Base-by-base conservation (phyloP, 495 filamentous ascomycete species). In the Parachaetomium inaequale region DNA sequence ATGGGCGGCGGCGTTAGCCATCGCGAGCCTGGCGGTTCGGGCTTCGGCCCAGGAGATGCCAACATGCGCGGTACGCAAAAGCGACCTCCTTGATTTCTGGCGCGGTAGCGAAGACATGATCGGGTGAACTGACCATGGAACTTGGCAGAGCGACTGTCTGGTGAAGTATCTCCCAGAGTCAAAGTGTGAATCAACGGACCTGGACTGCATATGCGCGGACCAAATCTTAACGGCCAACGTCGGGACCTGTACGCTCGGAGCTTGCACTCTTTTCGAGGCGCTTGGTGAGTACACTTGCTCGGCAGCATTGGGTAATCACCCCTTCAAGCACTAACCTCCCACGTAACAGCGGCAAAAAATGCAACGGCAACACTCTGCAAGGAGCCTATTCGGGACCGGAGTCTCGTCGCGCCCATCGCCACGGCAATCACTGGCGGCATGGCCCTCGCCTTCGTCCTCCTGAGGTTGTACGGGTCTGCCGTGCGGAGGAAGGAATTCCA, bases 301-400 rank as follows among this genome's bases (percentile, higher is more conserved):
- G 4, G 8, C 31, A 4, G 4, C 31, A 4, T n/a, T n/a, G n/a
- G n/a, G n/a, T n/a, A n/a, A n/a, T n/a, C n/a, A n/a, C n/a, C n/a
- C n/a, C 19, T 43, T 43, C 38, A 21, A 17, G 19, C n/a, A 17
- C 40, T 43, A 8, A 43, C 40, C 40, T 51, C 47, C 1, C 1
- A 0, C 17, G 0, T 5, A 23, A 51, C 28, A 51, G 47, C 28
- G n/a, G 47, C 47, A 2, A 31, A 51, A 19, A 51, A 51, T 14
- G 47, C 47, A n/a, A 51, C 47, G 15, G 47, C 47, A 32, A 51
- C 47, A 7, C 25, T 51, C 28, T 51, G 47, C 28, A 51, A 51
- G 11, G 47, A 51, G 26, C 47, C 47, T 10, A 26, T 51, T 17
- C 47, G 47, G 3, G 28, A 51, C 26, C 31, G 47, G 28, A 51